Evolutionary conservation across 108 stramenopile species (phyloP).

Genomic region (Chaetoceros tenuissimus): DNA sequence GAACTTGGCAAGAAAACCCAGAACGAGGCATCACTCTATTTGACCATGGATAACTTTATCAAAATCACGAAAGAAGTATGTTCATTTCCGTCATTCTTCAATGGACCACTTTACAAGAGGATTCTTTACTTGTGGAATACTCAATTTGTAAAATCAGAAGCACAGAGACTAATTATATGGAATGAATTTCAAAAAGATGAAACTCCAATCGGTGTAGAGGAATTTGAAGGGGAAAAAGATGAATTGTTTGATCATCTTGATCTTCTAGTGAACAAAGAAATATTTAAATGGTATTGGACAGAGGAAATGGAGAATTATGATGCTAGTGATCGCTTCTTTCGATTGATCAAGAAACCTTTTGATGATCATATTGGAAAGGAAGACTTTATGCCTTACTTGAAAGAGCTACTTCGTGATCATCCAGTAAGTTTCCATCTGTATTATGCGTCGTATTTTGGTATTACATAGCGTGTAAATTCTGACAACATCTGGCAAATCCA

Average conservation of each 20-base stretch:
- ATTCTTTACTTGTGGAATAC: slow-evolving; percentile 60
- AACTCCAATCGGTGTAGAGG: neutral
- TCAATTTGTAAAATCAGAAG: slow-evolving; percentile 2
- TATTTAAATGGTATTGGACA: slow-evolving; percentile 78
- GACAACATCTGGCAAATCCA: neutral
- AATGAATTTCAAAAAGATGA: neutral
- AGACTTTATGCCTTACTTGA: slow-evolving; percentile 91
- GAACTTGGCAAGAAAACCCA: slow-evolving; percentile 19
- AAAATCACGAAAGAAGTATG: slow-evolving; percentile 90
- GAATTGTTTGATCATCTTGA: slow-evolving; percentile 5
- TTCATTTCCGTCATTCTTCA: slow-evolving; percentile 89
- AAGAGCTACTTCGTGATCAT: slow-evolving; percentile 86
- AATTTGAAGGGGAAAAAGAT: neutral
- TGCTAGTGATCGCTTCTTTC: slow-evolving; percentile 85
- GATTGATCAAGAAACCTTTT: slow-evolving; percentile 72
- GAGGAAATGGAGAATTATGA: slow-evolving; percentile 91
- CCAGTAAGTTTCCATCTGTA: slow-evolving; percentile 43
- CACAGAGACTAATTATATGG: neutral
- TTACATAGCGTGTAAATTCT: neutral
- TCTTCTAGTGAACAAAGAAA: slow-evolving; percentile 40
- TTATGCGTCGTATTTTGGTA: neutral
- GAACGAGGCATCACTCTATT: slow-evolving; percentile 1
- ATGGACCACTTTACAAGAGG: slow-evolving; percentile 74
- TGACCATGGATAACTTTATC: slow-evolving; percentile 71
- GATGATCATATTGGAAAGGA: slow-evolving; percentile 77